Evolutionary conservation across 345 rosid species (phyloP).

Genomic region (Populus davidiana): DNA sequence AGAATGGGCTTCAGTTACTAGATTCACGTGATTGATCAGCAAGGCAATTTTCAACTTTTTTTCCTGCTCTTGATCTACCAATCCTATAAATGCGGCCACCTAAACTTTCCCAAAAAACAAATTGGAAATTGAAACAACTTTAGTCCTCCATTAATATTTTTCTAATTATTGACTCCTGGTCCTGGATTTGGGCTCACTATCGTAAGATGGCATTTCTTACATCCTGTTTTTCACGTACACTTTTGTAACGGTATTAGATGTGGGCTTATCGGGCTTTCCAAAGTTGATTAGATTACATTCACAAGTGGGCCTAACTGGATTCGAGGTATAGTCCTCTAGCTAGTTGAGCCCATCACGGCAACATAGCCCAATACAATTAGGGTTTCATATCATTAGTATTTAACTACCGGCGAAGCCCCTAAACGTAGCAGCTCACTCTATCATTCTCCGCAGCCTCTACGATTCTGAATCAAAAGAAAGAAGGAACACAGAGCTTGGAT

Average conservation of each 20-base stretch:
- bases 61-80: neutral
- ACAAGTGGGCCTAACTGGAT: neutral
- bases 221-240: neutral
- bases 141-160: neutral
- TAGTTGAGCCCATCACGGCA: neutral
- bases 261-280: neutral
- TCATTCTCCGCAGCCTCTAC: constrained; percentile 15
- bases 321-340: neutral
- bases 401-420: neutral
- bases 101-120: neutral
- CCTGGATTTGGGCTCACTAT: neutral
- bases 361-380: constrained; percentile 5
- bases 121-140: neutral
- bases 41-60: neutral
- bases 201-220: neutral
- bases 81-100: neutral
- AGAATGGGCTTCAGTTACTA: neutral
- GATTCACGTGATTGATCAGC: neutral
- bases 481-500: neutral
- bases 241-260: neutral
- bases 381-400: constrained; percentile 10
- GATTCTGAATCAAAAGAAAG: constrained; percentile 18
- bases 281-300: neutral
- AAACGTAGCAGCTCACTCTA: neutral
- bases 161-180: neutral